Percentiles rank a stretch among this genome's conserved stretches.
Evolutionary conservation across 2,329 filamentous ascomycete species (phyloP).

Genomic region (Botryotinia narcissicola): DNA sequence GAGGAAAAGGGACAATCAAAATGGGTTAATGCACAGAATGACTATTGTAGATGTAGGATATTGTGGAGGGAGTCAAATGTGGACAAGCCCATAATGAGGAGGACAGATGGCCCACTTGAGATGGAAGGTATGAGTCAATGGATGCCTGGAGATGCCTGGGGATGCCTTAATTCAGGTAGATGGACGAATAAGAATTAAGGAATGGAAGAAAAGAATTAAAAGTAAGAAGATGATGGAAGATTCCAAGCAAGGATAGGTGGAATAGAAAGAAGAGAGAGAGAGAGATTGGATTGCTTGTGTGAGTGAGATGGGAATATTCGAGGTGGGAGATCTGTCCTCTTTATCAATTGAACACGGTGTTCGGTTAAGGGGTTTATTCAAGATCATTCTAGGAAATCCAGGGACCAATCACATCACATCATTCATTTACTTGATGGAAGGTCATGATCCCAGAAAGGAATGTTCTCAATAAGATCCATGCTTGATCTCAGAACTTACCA

Average conservation of each 20-base stretch:
- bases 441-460: neutral
- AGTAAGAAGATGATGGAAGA: neutral
- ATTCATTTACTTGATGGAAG: neutral
- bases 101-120: conserved; percentile 15
- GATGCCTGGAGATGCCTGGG: neutral
- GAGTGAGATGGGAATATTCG: neutral
- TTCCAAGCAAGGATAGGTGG: neutral
- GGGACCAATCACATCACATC: neutral
- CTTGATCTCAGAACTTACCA: neutral
- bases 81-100: conserved; percentile 15
- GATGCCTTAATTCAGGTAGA: neutral
- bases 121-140: conserved; percentile 14
- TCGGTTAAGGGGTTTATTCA: conserved; percentile 12
- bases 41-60: conserved; percentile 4
- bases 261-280: neutral
- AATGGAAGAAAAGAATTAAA: neutral
- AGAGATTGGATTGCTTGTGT: neutral
- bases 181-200: neutral
- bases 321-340: conserved; percentile 23
- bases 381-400: neutral
- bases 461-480: conserved; percentile 1
- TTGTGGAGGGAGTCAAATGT: conserved; percentile 15
- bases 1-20: neutral
- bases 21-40: neutral
- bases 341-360: conserved; percentile 23